phyloP scores from a whole-genome alignment of 768 basidiomycete genomes.

The Fistulinella prunicolor region DNA sequence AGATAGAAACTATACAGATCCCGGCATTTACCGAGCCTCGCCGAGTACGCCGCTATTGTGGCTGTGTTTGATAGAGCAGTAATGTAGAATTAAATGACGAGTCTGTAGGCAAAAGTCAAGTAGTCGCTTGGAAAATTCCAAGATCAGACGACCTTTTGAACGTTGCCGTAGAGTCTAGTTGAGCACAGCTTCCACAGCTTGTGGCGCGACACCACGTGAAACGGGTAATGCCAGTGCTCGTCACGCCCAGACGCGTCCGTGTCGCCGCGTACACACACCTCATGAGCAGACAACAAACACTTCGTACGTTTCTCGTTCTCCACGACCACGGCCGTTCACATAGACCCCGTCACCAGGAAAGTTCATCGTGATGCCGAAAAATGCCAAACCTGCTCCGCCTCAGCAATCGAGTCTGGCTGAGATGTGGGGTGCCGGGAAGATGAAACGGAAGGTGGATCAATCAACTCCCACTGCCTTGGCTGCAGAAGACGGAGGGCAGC shows the following conservation, averaged over 20 bases:
- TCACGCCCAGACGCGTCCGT: slow-evolving; percentile 19
- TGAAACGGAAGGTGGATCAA: slow-evolving; percentile 25
- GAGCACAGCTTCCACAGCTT: background rate
- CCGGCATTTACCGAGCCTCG: slow-evolving; percentile 34
- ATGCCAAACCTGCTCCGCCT: slow-evolving; percentile 59
- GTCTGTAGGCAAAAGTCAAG: no score
- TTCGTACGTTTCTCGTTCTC: slow-evolving; percentile 42
- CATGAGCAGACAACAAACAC: slow-evolving; percentile 75
- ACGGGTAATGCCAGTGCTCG: slow-evolving; percentile 15
- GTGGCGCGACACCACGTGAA: slow-evolving; percentile 2
- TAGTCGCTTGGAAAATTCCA: no score
- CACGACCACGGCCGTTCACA: background rate
- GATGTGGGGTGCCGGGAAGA: slow-evolving; percentile 63
- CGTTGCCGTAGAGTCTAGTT: no score
- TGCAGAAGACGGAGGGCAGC: slow-evolving; percentile 27
- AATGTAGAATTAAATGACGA: no score
- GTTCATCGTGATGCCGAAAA: slow-evolving; percentile 73
- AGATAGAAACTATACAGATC: slow-evolving; percentile 39
- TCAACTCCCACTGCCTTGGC: slow-evolving; percentile 19
- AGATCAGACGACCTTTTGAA: no score
- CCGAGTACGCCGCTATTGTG: no score
- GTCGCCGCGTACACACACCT: slow-evolving; percentile 6
- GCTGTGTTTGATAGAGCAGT: no score
- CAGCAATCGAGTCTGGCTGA: slow-evolving; percentile 79
- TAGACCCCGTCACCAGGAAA: slow-evolving; percentile 44